Percentiles rank a stretch among this genome's conserved stretches.
Conservation (phyloP, 2,329 filamentous ascomycete species). For the Neofusicoccum kwambonambiense region DNA sequence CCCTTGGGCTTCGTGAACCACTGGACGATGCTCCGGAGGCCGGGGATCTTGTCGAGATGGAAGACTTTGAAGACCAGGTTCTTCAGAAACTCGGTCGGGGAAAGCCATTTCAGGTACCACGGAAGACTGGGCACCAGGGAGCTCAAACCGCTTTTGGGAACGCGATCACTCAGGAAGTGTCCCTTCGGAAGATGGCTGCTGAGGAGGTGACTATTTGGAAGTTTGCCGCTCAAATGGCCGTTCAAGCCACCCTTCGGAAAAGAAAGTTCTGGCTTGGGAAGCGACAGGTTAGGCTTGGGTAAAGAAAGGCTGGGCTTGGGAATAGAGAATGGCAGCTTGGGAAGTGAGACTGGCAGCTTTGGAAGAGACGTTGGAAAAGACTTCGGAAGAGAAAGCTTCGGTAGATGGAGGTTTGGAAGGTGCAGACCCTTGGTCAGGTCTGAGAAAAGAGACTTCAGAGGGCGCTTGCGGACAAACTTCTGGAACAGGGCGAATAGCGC, state of each 20-base stretch:
- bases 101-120: not conserved
- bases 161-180: not conserved
- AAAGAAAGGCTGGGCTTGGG: not conserved
- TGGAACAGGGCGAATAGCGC: not conserved
- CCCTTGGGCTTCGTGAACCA: not conserved
- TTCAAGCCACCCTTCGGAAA: not conserved
- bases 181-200: not conserved
- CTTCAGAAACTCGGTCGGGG: not conserved
- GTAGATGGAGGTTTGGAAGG: no score
- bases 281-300: not conserved
- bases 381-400: not conserved
- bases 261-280: not conserved
- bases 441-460: not conserved
- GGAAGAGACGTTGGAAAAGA: not conserved
- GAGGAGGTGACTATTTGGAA: not conserved
- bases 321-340: not conserved
- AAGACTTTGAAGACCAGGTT: not conserved
- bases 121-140: not conserved
- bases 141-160: not conserved
- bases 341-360: not conserved
- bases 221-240: not conserved
- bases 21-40: not conserved
- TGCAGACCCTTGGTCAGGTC: not conserved
- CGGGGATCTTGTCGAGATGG: not conserved
- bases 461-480: not conserved